Evolutionary conservation across 176 grass and related monocot species (phyloP), one percentile per base, ranked within the genome.

Genomic region (Elaeis guineensis): DNA sequence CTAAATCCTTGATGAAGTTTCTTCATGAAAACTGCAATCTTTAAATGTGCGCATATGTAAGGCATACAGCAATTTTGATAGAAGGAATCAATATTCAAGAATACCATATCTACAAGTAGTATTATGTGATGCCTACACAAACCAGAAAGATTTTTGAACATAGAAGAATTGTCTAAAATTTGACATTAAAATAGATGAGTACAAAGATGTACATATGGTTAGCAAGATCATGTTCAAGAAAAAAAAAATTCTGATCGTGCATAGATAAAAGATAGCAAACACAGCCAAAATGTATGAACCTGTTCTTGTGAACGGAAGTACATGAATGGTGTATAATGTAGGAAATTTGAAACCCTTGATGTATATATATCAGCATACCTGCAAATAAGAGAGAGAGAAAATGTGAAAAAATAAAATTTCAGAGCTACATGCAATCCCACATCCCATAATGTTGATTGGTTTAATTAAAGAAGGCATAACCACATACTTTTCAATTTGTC

Each of bases 301-400:
- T 95, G 90, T 78, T 95, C 90, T 60, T 90, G 90, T 59, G 86
- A 90, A 49, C 66, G 81, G 75, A 96, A 96, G 71, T 96, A 96
- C 91, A 90, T 90, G 73, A 96, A 96, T 65, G 91, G 91, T 21
- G 91, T 96, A 67, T 96, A 96, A 14, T 82, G 83, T 65, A 96
- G 78, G 69, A 96, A 96, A 82, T 96, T 96, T 75, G 91, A 96
- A 69, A 96, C 91, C 71, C 83, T 87, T 51, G 91, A 90, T 64
- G 86, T 96, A 78, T 96, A 96, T 74, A 96, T 96, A 78, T 96
- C 91, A 21, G 86, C 91, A 85, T 96, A 96, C 68, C 91, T 96
- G 70, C 65, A 83, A 35, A 16, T 50, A 64, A 5, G 65, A 63
- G 32, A 64, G 12, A 75, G 21, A 12, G 69, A 32, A 67, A 6